Conservation (phyloP, 306 rosid species). For the Ormosia semicastrata region DNA sequence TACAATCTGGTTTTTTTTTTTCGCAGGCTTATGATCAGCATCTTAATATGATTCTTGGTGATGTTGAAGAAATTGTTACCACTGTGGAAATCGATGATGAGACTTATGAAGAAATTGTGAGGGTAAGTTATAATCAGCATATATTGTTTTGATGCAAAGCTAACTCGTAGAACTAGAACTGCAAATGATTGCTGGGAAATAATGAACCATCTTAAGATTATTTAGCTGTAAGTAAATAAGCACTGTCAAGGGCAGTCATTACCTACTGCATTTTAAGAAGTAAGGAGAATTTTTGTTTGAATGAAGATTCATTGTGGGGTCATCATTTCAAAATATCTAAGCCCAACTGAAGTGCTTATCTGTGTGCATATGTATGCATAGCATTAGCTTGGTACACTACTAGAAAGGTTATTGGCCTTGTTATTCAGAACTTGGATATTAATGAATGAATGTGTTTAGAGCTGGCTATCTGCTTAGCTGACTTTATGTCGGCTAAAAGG, state of each 20-base stretch:
- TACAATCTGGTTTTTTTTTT: neutral
- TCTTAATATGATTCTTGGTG: constrained; percentile 98
- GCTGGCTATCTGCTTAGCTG: neutral
- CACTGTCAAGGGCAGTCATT: neutral
- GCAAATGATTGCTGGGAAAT: neutral
- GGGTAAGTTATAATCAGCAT: constrained; percentile 56
- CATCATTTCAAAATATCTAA: neutral
- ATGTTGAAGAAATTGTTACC: constrained; percentile 92
- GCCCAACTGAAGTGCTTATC: neutral
- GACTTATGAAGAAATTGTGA: constrained; percentile 96
- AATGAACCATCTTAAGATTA: neutral
- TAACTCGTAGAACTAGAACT: neutral
- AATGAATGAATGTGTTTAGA: neutral
- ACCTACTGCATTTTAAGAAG: neutral
- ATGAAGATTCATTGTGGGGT: neutral
- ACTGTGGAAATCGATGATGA: constrained; percentile 95
- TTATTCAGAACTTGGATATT: neutral
- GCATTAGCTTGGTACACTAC: neutral
- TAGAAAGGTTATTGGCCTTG: neutral
- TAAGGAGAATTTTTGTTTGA: constrained; percentile 14
- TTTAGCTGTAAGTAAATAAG: neutral
- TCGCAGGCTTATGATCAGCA: constrained; percentile 99
- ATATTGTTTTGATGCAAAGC: neutral
- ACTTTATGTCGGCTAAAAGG: neutral
- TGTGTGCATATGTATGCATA: neutral